These are phyloP conservation scores for Adansonia digitata DNA, from an alignment of 345 rosid species.

Conservation along the genomic window DNA sequence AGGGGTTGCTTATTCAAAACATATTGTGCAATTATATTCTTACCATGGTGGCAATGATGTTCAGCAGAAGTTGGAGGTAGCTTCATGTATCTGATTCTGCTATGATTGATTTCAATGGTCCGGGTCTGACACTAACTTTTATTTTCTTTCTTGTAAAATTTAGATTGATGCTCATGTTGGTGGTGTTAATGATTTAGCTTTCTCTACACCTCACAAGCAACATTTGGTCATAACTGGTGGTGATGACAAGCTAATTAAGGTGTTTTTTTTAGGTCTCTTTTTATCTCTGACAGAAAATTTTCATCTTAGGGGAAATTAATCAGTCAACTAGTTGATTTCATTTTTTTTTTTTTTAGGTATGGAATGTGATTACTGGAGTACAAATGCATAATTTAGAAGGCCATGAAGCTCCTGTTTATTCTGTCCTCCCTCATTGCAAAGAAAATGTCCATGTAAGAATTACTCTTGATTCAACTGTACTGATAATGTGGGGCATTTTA, in stretches of 20 bases:
- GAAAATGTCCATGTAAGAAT: slow-evolving; percentile 25
- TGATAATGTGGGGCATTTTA: slow-evolving; percentile 9
- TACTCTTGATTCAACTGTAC: not conserved
- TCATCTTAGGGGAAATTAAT: not conserved
- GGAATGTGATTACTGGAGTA: slow-evolving; percentile 32
- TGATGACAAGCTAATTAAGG: slow-evolving; percentile 63
- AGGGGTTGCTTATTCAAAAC: slow-evolving; percentile 83
- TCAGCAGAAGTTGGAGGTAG: slow-evolving; percentile 52
- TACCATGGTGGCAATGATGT: slow-evolving; percentile 47
- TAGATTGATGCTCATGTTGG: slow-evolving; percentile 72
- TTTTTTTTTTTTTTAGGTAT: slow-evolving; percentile 17
- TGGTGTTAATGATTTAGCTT: slow-evolving; percentile 58
- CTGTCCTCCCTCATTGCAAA: slow-evolving; percentile 25
- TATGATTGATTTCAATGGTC: not conserved
- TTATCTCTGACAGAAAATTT: not conserved
- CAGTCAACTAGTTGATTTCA: not conserved
- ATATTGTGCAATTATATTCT: slow-evolving; percentile 68
- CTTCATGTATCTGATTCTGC: not conserved
- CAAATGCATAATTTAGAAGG: slow-evolving; percentile 24
- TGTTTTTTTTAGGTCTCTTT: not conserved
- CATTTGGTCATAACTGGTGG: slow-evolving; percentile 57
- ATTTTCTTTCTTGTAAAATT: not conserved
- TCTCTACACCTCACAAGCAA: slow-evolving; percentile 52
- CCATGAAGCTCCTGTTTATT: slow-evolving; percentile 33
- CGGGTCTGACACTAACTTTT: not conserved